phyloP scores from a whole-genome alignment of 2,329 filamentous ascomycete genomes.

The Fusarium annulatum region DNA sequence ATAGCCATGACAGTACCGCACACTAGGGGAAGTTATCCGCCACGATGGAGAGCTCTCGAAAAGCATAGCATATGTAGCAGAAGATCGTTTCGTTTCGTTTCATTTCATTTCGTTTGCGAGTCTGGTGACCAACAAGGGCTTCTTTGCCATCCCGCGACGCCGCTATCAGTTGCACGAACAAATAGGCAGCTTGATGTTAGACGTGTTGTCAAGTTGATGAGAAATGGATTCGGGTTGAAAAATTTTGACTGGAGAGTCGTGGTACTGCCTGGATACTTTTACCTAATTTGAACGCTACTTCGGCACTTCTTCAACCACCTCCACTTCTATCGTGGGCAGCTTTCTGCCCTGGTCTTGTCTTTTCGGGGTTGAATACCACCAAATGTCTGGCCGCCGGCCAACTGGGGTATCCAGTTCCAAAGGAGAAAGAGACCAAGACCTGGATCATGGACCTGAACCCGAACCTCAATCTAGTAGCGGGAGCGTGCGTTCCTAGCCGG shows the following conservation, averaged over 20 bases:
- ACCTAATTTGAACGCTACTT: slow-evolving; percentile 51
- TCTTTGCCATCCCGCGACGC: slow-evolving; percentile 42
- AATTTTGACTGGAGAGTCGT: slow-evolving; percentile 51
- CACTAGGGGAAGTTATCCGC: slow-evolving; percentile 17
- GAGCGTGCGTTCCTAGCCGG: slow-evolving; percentile 29
- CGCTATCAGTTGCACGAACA: slow-evolving; percentile 43
- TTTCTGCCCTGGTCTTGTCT: slow-evolving; percentile 5
- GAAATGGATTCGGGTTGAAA: slow-evolving; percentile 50
- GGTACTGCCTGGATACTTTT: slow-evolving; percentile 48
- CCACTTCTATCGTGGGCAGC: slow-evolving; percentile 41
- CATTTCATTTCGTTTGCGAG: slow-evolving; percentile 29
- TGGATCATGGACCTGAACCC: slow-evolving; percentile 3
- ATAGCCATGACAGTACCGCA: not conserved
- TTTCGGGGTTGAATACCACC: slow-evolving; percentile 19
- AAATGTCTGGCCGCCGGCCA: slow-evolving; percentile 23
- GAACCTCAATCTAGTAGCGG: slow-evolving; percentile 18
- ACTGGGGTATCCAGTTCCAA: slow-evolving; percentile 6
- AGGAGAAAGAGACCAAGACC: slow-evolving; percentile 5
- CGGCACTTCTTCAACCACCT: slow-evolving; percentile 43
- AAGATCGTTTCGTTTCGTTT: not conserved
- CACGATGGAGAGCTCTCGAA: slow-evolving; percentile 10
- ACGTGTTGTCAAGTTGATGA: slow-evolving; percentile 45
- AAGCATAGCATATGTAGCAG: slow-evolving; percentile 2
- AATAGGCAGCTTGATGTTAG: slow-evolving; percentile 36
- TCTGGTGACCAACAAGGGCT: slow-evolving; percentile 44